Conservation (phyloP, 495 filamentous ascomycete species). For the Friedmanniomyces endolithicus region DNA sequence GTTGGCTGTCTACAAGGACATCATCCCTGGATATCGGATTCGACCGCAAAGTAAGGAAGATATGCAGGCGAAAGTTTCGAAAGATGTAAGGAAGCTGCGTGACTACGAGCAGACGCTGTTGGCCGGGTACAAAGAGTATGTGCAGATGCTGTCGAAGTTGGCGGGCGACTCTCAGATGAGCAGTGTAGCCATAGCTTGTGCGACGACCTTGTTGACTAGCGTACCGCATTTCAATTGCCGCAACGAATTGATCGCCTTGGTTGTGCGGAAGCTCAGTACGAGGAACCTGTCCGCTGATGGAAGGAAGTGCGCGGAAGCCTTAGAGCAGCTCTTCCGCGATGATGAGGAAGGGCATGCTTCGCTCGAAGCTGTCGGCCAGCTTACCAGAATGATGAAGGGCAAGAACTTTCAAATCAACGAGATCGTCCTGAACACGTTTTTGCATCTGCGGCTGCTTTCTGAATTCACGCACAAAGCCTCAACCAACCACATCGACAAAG, state of each 20-base stretch:
- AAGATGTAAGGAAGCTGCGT: slow-evolving; percentile 82
- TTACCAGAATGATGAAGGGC: slow-evolving; percentile 89
- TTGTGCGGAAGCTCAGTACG: slow-evolving; percentile 67
- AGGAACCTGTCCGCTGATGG: slow-evolving; percentile 58
- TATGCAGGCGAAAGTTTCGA: slow-evolving; percentile 66
- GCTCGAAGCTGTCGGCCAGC: slow-evolving; percentile 69
- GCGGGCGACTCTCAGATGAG: slow-evolving; percentile 36
- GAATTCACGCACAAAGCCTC: slow-evolving; percentile 80
- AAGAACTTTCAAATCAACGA: slow-evolving; percentile 70
- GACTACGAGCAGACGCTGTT: slow-evolving; percentile 72
- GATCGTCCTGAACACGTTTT: slow-evolving; percentile 76
- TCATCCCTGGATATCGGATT: slow-evolving; percentile 92
- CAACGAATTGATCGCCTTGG: slow-evolving; percentile 68
- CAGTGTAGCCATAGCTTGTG: slow-evolving; percentile 67
- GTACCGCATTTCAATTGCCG: slow-evolving; percentile 97
- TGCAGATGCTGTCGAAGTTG: slow-evolving; percentile 55
- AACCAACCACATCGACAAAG: slow-evolving; percentile 51
- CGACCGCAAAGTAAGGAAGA: slow-evolving; percentile 64
- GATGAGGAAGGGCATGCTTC: slow-evolving; percentile 82
- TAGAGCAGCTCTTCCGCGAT: slow-evolving; percentile 70
- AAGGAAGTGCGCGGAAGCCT: slow-evolving; percentile 60
- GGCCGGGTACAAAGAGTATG: slow-evolving; percentile 66
- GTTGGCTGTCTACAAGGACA: slow-evolving; percentile 83
- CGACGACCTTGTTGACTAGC: slow-evolving; percentile 58
- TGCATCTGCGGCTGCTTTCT: slow-evolving; percentile 74